Evolutionary conservation across 2,329 filamentous ascomycete species (phyloP).

Genomic region (Aspergillus alliaceus): DNA sequence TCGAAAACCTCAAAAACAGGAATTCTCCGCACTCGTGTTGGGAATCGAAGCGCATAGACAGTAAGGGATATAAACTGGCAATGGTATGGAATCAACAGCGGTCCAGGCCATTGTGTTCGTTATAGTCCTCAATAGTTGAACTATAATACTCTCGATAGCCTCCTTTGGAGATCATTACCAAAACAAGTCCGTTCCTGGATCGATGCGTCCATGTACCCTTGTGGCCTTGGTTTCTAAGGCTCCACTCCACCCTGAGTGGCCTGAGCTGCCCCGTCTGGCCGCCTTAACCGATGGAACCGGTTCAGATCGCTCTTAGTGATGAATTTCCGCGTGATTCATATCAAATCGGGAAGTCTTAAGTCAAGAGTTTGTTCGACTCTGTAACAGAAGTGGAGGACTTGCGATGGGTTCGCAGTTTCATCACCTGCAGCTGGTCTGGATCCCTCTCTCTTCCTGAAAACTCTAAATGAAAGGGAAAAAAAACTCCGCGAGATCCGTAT

Average conservation of each 20-base stretch:
- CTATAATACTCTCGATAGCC: neutral
- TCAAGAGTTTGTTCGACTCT: slow-evolving; percentile 2
- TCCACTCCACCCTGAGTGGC: slow-evolving; percentile 11
- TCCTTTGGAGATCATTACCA: slow-evolving; percentile 5
- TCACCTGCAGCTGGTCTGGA: slow-evolving; percentile 9
- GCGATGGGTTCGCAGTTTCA: slow-evolving; percentile 8
- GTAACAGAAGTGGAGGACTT: slow-evolving; percentile 2
- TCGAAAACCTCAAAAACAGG: neutral
- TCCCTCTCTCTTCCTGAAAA: neutral
- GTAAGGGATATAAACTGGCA: neutral
- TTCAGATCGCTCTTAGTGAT: neutral
- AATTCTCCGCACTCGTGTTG: neutral
- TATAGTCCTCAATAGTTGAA: neutral
- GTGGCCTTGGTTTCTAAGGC: slow-evolving; percentile 10
- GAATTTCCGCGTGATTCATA: neutral
- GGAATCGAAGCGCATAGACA: neutral
- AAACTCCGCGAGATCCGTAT: slow-evolving; percentile 3
- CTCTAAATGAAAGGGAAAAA: neutral
- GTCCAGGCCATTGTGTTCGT: neutral
- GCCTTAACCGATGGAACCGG: slow-evolving; percentile 9
- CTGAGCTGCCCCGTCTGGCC: slow-evolving; percentile 9
- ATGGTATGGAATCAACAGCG: neutral
- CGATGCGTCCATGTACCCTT: neutral
- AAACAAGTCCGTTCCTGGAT: slow-evolving; percentile 4
- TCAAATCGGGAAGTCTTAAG: neutral